These are phyloP conservation scores for Zygnema cylindricum DNA, from an alignment of 139 green algal genomes.

Conservation along the genomic window DNA sequence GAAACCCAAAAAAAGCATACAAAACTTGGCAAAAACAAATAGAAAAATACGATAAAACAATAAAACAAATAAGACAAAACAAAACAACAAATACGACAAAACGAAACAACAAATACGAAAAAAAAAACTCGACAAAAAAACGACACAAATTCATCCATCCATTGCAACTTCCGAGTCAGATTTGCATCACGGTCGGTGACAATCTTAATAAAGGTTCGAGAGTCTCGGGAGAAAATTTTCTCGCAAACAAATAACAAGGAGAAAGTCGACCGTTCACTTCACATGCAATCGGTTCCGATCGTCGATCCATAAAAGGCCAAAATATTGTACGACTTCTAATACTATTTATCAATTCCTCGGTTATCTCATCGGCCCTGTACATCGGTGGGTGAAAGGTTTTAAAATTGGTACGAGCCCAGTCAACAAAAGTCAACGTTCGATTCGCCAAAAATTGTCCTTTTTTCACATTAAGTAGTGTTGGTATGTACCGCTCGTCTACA, in stretches of 20 bases:
- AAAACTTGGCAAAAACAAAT: too few species aligned
- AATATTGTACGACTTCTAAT: neutral
- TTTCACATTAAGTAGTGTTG: constrained; percentile 28
- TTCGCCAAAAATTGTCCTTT: constrained; percentile 3
- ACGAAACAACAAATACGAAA: too few species aligned
- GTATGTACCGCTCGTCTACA: constrained; percentile 30
- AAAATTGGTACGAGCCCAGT: neutral
- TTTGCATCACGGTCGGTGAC: neutral
- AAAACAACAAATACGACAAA: too few species aligned
- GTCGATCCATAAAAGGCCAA: neutral
- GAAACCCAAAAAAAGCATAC: too few species aligned
- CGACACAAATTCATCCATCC: too few species aligned
- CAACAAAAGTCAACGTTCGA: constrained; percentile 22
- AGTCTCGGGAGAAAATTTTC: neutral
- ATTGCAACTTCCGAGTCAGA: too few species aligned
- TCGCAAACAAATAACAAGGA: neutral
- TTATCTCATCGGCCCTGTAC: neutral
- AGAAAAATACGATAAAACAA: too few species aligned
- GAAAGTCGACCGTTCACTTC: neutral
- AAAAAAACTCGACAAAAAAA: too few species aligned
- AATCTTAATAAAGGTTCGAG: neutral
- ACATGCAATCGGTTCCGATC: neutral
- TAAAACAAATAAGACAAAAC: too few species aligned
- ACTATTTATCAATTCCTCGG: neutral
- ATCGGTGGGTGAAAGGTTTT: neutral